Percentiles rank a stretch among this genome's conserved stretches.
Evolutionary conservation across 2,329 filamentous ascomycete genomes (phyloP).

Genomic region (Scolecobasidium constrictum): DNA sequence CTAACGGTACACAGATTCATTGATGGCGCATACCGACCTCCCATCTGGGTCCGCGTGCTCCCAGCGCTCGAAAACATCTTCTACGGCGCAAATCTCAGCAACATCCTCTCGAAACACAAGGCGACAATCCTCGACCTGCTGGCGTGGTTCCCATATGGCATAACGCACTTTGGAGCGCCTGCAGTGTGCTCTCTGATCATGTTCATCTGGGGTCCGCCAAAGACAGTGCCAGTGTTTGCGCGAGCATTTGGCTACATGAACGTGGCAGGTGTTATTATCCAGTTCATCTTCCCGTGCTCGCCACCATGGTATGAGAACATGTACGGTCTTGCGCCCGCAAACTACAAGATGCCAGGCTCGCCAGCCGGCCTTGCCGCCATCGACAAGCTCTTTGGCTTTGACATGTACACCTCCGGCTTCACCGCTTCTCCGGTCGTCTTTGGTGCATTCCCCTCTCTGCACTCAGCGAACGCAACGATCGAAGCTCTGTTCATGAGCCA

Average conservation of each 20-base stretch:
- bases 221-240: conserved; percentile 74
- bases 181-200: conserved; percentile 67
- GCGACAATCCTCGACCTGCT: conserved; percentile 73
- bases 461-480: conserved; percentile 79
- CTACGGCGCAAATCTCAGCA: conserved; percentile 91
- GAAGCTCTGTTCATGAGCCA: conserved; percentile 90
- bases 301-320: conserved; percentile 96
- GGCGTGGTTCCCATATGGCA: conserved; percentile 87
- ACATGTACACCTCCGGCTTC: conserved; percentile 89
- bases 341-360: conserved; percentile 83
- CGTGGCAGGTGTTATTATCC: conserved; percentile 74
- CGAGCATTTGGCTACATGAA: conserved; percentile 89
- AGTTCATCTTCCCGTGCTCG: conserved; percentile 85
- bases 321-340: conserved; percentile 80
- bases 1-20: conserved; percentile 73
- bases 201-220: conserved; percentile 82
- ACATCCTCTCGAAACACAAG: conserved; percentile 86
- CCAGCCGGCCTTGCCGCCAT: conserved; percentile 83
- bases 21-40: conserved; percentile 74
- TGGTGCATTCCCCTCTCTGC: conserved; percentile 86
- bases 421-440: conserved; percentile 85
- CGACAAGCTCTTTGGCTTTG: conserved; percentile 79
- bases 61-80: conserved; percentile 93
- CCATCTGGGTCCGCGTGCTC: conserved; percentile 91
- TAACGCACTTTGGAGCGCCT: conserved; percentile 81